Conservation (phyloP, 805 yeast species). For the Zygoascus ofunaensis region DNA sequence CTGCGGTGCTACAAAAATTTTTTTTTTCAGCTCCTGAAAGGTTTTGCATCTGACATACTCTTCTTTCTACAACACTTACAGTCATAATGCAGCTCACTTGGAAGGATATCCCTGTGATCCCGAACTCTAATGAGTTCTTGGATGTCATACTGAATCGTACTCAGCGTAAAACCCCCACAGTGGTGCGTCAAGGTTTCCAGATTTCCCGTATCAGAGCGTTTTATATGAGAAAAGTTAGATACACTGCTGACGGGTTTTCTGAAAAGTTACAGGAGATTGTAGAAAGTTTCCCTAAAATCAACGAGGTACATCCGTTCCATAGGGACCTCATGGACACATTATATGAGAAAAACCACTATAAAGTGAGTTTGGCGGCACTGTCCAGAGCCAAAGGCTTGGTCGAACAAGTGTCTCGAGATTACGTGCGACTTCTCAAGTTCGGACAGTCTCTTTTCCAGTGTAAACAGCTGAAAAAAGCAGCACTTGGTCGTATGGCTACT, state of each 20-base stretch:
- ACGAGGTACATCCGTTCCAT: slow-evolving; percentile 97
- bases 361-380: slow-evolving; percentile 89
- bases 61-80: too few relatives aligned
- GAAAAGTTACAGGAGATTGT: slow-evolving; percentile 85
- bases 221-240: slow-evolving; percentile 96
- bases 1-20: not conserved
- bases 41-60: too few relatives aligned
- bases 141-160: slow-evolving; percentile 96
- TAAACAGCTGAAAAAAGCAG: slow-evolving; percentile 97
- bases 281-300: slow-evolving; percentile 88
- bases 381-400: slow-evolving; percentile 88
- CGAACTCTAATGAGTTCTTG: slow-evolving; percentile 83
- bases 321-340: slow-evolving; percentile 96
- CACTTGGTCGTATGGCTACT: slow-evolving; percentile 99
- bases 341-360: slow-evolving; percentile 96
- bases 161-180: slow-evolving; percentile 99
- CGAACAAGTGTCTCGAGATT: slow-evolving; percentile 95
- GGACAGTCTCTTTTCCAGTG: slow-evolving; percentile 98
- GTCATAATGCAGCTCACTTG: slow-evolving; percentile 82
- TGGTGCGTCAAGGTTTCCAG: slow-evolving; percentile 90
- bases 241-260: slow-evolving; percentile 89
- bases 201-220: slow-evolving; percentile 94
- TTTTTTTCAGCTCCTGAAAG: not conserved
- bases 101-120: slow-evolving; percentile 97
- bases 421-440: slow-evolving; percentile 84